Evolutionary conservation across 768 basidiomycete genomes (phyloP).

Genomic region (Termitomyces titanicus): DNA sequence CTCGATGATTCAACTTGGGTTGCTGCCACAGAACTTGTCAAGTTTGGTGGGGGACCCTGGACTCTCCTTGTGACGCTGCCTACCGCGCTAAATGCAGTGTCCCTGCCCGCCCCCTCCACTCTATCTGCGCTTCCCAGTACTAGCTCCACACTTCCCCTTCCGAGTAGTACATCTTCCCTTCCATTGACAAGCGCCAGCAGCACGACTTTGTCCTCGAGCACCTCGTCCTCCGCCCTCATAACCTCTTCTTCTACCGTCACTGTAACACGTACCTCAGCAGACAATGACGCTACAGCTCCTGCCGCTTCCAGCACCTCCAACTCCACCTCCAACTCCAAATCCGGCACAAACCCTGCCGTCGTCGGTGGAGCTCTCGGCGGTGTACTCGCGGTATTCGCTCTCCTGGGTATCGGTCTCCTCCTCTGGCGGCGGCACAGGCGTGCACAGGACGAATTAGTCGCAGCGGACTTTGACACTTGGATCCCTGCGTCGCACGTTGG

Average conservation of each 20-base stretch:
- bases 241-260: background rate
- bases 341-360: slow-evolving; percentile 2
- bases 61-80: slow-evolving; percentile 3
- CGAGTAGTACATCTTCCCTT: background rate
- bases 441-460: background rate
- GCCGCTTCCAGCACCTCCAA: background rate
- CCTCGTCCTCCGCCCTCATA: background rate
- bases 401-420: slow-evolving; percentile 4
- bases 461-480: slow-evolving; percentile 12
- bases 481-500: slow-evolving; percentile 8
- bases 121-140: background rate
- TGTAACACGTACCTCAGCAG: slow-evolving; percentile 3
- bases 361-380: slow-evolving; percentile 13
- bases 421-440: slow-evolving; percentile 9
- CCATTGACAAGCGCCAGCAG: background rate
- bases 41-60: slow-evolving; percentile 11
- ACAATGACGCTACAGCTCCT: background rate
- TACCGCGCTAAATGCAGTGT: slow-evolving; percentile 1
- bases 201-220: background rate
- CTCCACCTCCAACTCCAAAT: background rate
- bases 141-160: background rate
- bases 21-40: slow-evolving; percentile 6
- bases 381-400: slow-evolving; percentile 6
- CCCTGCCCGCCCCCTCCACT: slow-evolving; percentile 3
- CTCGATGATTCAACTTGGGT: slow-evolving; percentile 12